Percentiles rank a stretch among this genome's conserved stretches.
These are phyloP conservation scores for Cenchrus purpureus DNA, from an alignment of 176 grass and related monocot genomes.

Conservation along the genomic window DNA sequence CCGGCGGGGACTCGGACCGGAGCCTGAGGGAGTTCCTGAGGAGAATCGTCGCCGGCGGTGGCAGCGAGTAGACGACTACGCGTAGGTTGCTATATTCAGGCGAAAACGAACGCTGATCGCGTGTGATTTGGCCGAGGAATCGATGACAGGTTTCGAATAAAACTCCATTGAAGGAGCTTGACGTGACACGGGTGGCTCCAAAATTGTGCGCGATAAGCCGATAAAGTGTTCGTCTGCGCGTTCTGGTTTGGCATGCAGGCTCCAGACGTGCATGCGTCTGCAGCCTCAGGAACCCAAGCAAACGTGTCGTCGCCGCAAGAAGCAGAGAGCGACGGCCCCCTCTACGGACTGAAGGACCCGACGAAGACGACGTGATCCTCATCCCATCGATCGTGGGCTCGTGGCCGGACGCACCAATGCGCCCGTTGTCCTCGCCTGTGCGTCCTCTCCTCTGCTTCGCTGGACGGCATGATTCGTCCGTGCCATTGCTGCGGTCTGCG, in stretches of 20 bases:
- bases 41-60: background rate
- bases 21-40: conserved; percentile 41
- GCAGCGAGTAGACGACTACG: background rate
- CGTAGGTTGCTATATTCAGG: background rate
- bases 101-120: background rate
- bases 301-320: conserved; percentile 9
- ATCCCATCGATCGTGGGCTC: background rate
- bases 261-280: background rate
- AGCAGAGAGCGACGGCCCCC: background rate
- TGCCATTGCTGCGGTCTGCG: no score
- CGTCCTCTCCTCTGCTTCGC: background rate
- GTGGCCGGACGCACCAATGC: no score
- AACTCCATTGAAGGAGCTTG: background rate
- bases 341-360: no score
- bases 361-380: background rate
- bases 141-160: background rate
- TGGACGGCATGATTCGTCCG: no score
- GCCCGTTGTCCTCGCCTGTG: no score
- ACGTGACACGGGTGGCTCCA: background rate
- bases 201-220: background rate
- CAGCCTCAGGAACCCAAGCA: background rate
- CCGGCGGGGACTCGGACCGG: conserved; percentile 37
- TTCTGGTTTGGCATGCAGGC: background rate
- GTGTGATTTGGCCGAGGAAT: background rate
- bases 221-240: background rate